A percentile compares a stretch with the other conserved stretches of the same genome.
These are phyloP conservation scores for Coemansia aciculifera DNA, from an alignment of 192 early-diverging fungal genomes.

Conservation along the genomic window DNA sequence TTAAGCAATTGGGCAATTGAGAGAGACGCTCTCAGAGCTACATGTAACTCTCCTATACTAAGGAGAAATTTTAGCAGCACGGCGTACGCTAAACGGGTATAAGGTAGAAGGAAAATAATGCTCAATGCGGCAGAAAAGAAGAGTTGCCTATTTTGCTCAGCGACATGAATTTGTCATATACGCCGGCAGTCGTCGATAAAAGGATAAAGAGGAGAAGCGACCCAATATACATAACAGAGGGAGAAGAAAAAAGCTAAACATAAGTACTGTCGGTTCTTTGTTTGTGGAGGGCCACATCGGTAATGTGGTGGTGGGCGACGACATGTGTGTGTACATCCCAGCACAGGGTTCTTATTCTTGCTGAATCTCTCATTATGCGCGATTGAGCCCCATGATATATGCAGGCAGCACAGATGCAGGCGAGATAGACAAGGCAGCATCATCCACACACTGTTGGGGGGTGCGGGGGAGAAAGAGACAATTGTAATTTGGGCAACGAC, in stretches of 20 bases:
- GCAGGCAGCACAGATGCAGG: not conserved
- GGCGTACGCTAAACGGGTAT: not conserved
- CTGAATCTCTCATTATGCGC: conserved; percentile 9
- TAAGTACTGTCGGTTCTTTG: not conserved
- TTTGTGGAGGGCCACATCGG: not conserved
- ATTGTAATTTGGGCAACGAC: not conserved
- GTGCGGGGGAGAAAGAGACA: not conserved
- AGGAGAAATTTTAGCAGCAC: not conserved
- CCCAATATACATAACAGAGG: not conserved
- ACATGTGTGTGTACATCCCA: conserved; percentile 5
- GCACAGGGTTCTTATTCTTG: not conserved
- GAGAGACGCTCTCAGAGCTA: conserved; percentile 1
- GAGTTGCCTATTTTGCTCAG: not conserved
- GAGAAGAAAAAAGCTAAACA: not conserved
- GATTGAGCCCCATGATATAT: not conserved
- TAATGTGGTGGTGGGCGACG: conserved; percentile 2
- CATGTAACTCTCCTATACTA: not conserved
- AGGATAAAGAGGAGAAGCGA: not conserved
- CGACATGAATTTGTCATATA: not conserved
- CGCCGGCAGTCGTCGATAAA: not conserved
- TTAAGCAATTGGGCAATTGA: not conserved
- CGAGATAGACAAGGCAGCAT: conserved; percentile 5
- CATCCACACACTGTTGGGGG: not conserved
- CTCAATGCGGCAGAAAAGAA: not conserved
- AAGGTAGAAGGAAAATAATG: not conserved